Conservation (phyloP, 1,139 yeast genomes). For the Kazachstania sp. region DNA sequence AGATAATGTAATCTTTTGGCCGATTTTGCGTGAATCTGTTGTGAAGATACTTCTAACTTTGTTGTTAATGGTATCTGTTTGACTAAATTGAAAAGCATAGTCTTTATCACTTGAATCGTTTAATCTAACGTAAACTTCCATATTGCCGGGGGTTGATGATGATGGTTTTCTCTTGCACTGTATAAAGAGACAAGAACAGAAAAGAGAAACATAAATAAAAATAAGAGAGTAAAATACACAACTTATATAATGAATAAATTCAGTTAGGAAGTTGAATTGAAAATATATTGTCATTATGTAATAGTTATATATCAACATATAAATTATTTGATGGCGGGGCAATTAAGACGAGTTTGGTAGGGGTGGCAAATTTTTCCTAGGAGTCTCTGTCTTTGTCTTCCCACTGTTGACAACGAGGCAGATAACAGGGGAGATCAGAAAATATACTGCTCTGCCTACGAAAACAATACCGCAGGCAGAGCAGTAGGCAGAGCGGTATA, state of each 20-base stretch:
- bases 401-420: neutral
- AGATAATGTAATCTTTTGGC: slow-evolving; percentile 14
- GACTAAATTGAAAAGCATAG: slow-evolving; percentile 70
- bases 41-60: slow-evolving; percentile 53
- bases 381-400: neutral
- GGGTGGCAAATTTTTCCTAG: neutral
- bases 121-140: slow-evolving; percentile 77
- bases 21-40: slow-evolving; percentile 25
- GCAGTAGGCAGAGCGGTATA: too few relatives aligned
- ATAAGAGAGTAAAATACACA: too few relatives aligned
- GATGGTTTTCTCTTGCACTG: too few relatives aligned
- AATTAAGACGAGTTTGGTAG: neutral
- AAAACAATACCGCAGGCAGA: too few relatives aligned
- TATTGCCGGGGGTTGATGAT: too few relatives aligned
- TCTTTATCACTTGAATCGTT: slow-evolving; percentile 80
- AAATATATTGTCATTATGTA: neutral
- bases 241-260: neutral
- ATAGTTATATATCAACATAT: neutral
- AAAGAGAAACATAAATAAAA: too few relatives aligned
- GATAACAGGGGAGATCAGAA: too few relatives aligned
- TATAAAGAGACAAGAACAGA: neutral
- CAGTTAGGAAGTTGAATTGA: neutral
- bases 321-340: neutral
- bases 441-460: too few relatives aligned
- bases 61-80: slow-evolving; percentile 44